Base-by-base conservation (phyloP, 2,329 filamentous ascomycete genomes). In the Thelonectria rubi region DNA sequence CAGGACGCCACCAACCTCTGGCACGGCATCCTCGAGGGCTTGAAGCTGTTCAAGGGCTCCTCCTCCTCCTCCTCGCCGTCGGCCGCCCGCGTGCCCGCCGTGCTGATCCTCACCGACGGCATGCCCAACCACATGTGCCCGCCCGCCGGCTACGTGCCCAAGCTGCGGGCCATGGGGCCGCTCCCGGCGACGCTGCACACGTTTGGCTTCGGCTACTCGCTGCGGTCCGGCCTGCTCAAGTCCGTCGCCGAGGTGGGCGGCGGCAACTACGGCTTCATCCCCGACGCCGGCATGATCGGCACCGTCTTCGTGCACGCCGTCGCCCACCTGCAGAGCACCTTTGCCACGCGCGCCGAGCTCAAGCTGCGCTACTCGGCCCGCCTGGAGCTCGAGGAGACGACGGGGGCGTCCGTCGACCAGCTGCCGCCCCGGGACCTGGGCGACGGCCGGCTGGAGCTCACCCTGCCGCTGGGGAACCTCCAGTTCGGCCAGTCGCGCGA, bases 271-370 rank as follows among this genome's bases (percentile, higher is more conserved):
- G 77, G 84, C 9, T 89, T 88, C 64, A 88, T 89, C 17, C 83
- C 86, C 0, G 86, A 89, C 55, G 81, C 84, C 0, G 84, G 85
- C 60, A 88, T 89, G 85, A 84, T 89, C 61, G 84, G 84, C 3
- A 88, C 86, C 3, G 84, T 87, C 3, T 88, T 89, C 62, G 79
- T 88, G 3, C 85, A 89, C 66, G 84, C 87, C 2, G 80, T 88
- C 2, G 86, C 86, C 17, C 87, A 88, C 64, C 71, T 89, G 2
- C 86, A 87, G 66, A 80, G 82, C 2, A 88, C 86, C 0, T 87
- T 81, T 62, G 85, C 85, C 2, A 82, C 77, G 4, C 75, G 78
- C 1, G 82, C 81, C 3, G 74, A 67, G 0, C 71, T 88, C 2
- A 73, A 72, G 2, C 61, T 88, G 18, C 74, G 67, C 0, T 82